These are phyloP conservation scores for Pseudocercospora pini-densiflorae DNA, from an alignment of 2,329 filamentous ascomycete genomes.

Conservation along the genomic window DNA sequence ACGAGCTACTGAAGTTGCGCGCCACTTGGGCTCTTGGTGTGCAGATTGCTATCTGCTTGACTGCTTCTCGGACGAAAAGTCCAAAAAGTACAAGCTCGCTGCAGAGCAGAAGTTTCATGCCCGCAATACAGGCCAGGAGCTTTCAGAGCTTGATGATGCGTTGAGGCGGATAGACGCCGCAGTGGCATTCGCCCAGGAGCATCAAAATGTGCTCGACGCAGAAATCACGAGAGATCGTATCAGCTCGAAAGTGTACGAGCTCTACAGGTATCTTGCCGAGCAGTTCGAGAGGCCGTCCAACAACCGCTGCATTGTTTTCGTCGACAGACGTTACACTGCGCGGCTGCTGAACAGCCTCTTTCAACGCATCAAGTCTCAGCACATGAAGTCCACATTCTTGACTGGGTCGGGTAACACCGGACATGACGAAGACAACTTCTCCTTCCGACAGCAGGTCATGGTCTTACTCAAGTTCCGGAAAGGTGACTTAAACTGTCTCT, in stretches of 20 bases:
- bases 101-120: conserved; percentile 40
- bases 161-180: conserved; percentile 62
- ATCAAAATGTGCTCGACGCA: conserved; percentile 15
- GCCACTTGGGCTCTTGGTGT: conserved; percentile 80
- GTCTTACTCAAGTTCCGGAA: conserved; percentile 69
- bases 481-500: conserved; percentile 64
- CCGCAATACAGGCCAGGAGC: conserved; percentile 29
- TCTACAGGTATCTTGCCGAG: conserved; percentile 64
- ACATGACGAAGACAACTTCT: conserved; percentile 61
- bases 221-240: conserved; percentile 45
- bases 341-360: conserved; percentile 73
- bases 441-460: conserved; percentile 74
- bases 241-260: conserved; percentile 72
- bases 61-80: conserved; percentile 30
- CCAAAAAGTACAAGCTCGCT: conserved; percentile 31
- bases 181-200: conserved; percentile 47
- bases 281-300: conserved; percentile 65
- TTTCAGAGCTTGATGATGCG: conserved; percentile 56
- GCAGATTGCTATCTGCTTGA: conserved; percentile 67
- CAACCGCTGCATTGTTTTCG: conserved; percentile 84
- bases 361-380: conserved; percentile 57
- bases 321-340: conserved; percentile 77
- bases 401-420: conserved; percentile 59
- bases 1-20: conserved; percentile 63
- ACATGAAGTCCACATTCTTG: conserved; percentile 66